Base-by-base conservation (phyloP, 2,329 filamentous ascomycete genomes). In the Fusarium bactridioides region DNA sequence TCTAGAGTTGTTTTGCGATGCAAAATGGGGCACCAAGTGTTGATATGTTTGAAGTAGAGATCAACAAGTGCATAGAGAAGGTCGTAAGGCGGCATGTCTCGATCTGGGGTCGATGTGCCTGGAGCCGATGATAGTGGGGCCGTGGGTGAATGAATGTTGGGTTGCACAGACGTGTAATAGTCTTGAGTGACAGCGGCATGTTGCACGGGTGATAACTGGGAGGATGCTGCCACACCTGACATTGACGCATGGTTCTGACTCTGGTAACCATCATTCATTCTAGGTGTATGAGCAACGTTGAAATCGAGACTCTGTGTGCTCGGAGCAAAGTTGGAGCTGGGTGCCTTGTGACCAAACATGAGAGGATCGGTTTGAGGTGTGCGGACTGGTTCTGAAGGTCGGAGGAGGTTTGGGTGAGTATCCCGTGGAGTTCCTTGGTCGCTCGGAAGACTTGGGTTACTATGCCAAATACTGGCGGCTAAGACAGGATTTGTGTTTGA, bases 1-100 rank as follows among this genome's bases (percentile, higher is more conserved):
- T 97, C 93, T 13, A 97, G 82, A 0, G 94, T 97, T 8, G 92
- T 91, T 77, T 93, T 91, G 27, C 94, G 90, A 81, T 97, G 94
- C n/a, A 97, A 84, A 29, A 97, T 96, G 0, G 95, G 94, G 79
- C 94, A 97, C 92, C 92, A 94, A 1, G 91, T 92, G 77, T 94
- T 94, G 79, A 94, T 89, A 76, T 94, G 90, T 70, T 93, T 93
- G 77, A 94, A 94, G 78, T 93, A 94, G 2, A 94, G 85, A 74
- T 94, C 92, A 11, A 92, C 91, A 16, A 94, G 82, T 5, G 90
- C 87, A 76, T 94, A 94, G 1, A 94, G 82, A 10, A 94, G 82
- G 77, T 94, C 92, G 74, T 94, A 93, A 3, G 92, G 92, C 3
- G 92, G 92, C 33, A 94, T 86, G 64, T 93, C 91, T 56, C 91